phyloP scores from a whole-genome alignment of 306 rosid genomes.

The Sicyos baderoa region DNA sequence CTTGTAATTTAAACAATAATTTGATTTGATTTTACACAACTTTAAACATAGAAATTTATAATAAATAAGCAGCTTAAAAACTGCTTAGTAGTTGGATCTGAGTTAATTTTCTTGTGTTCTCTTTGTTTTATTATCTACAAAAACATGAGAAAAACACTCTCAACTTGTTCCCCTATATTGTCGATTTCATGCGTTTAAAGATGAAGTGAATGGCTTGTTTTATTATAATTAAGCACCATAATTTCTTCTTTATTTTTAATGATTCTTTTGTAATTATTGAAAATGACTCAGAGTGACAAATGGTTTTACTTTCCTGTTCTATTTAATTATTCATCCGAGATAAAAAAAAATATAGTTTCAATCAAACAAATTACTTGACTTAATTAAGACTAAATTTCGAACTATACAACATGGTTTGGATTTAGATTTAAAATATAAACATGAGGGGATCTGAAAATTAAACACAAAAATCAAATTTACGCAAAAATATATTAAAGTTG shows the following conservation, averaged over 20 bases:
- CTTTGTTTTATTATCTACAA: neutral
- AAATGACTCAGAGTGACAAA: neutral
- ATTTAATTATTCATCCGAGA: too few relatives aligned
- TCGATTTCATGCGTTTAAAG: constrained; percentile 7
- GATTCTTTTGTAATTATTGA: neutral
- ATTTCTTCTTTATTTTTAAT: neutral
- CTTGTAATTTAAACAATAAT: neutral
- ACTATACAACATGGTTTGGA: too few relatives aligned
- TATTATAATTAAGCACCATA: neutral
- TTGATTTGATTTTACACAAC: too few relatives aligned
- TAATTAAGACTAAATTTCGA: too few relatives aligned
- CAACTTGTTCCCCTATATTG: neutral
- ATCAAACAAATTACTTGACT: too few relatives aligned
- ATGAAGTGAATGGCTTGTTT: neutral
- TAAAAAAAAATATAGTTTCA: too few relatives aligned
- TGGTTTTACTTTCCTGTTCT: too few relatives aligned
- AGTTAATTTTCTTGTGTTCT: neutral
- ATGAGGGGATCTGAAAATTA: too few relatives aligned
- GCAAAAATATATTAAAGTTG: too few relatives aligned
- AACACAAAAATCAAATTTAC: too few relatives aligned
- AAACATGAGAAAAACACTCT: neutral
- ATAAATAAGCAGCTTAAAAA: neutral
- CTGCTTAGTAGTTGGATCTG: neutral
- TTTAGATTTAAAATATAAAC: too few relatives aligned
- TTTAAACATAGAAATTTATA: too few relatives aligned